Percentiles rank a stretch among this genome's conserved stretches.
phyloP scores from a whole-genome alignment of 805 yeast species.

The Starmerella gropengiesseri region DNA sequence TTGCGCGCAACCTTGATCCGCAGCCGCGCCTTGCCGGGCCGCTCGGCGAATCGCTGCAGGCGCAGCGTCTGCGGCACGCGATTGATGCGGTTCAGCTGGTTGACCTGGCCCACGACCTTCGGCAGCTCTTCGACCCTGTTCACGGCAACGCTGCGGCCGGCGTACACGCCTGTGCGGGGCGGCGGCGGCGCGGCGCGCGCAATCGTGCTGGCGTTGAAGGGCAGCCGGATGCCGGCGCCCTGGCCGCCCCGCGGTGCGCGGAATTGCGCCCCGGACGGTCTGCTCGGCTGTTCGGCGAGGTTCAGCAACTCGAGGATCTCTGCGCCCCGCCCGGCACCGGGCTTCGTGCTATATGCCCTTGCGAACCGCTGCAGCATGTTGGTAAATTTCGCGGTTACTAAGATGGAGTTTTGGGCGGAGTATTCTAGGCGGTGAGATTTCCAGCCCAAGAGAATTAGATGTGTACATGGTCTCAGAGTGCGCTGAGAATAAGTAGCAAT shows the following conservation, averaged over 20 bases:
- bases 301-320: conserved; percentile 6
- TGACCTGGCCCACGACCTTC: conserved; percentile 24
- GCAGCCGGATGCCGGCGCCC: conserved; percentile 2
- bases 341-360: conserved; percentile 1
- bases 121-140: conserved; percentile 21
- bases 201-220: conserved; percentile 5
- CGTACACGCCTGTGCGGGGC: conserved; percentile 29
- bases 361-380: conserved; percentile 8
- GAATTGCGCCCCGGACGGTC: conserved; percentile 4
- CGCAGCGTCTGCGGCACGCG: conserved; percentile 24
- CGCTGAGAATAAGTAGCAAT: too few relatives aligned
- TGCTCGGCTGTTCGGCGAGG: conserved; percentile 2
- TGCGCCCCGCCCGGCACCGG: conserved; percentile 5
- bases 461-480: too few relatives aligned
- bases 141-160: conserved; percentile 28
- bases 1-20: conserved; percentile 27
- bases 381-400: conserved; percentile 2
- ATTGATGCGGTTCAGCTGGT: conserved; percentile 26
- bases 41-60: conserved; percentile 28
- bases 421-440: too few relatives aligned
- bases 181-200: conserved; percentile 13
- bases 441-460: too few relatives aligned
- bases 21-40: conserved; percentile 29
- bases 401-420: too few relatives aligned
- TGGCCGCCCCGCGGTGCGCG: conserved; percentile 5